A percentile compares a stretch with the other conserved stretches of the same genome.
phyloP scores from a whole-genome alignment of 2,329 filamentous ascomycete genomes.

The Pyrenochaeta sp. region DNA sequence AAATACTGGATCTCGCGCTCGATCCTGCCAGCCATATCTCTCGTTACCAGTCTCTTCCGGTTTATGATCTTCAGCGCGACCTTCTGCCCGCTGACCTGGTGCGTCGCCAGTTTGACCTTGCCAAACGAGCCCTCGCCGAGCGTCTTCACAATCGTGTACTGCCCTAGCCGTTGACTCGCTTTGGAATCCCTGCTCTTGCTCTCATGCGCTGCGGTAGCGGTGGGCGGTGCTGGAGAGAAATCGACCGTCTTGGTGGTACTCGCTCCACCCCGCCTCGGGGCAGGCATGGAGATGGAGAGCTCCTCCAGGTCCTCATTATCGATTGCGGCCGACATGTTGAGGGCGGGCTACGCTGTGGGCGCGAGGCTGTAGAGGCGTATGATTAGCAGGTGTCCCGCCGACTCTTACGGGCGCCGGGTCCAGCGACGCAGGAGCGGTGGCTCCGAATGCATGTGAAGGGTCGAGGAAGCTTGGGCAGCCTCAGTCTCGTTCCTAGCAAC shows the following conservation, averaged over 20 bases:
- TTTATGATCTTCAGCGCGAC: conserved; percentile 98
- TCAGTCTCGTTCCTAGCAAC: not conserved
- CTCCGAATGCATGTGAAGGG: not conserved
- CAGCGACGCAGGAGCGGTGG: not conserved
- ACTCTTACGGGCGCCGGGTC: conserved; percentile 4
- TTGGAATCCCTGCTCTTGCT: conserved; percentile 62
- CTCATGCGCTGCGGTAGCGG: conserved; percentile 36
- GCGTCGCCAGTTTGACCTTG: conserved; percentile 96
- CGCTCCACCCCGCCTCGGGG: conserved; percentile 63
- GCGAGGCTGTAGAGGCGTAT: not conserved
- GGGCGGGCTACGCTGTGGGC: conserved; percentile 5
- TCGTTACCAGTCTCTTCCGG: conserved; percentile 91
- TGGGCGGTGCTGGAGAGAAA: conserved; percentile 38
- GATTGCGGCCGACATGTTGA: conserved; percentile 59
- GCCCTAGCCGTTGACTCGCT: conserved; percentile 84
- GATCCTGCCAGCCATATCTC: conserved; percentile 97
- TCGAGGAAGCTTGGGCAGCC: not conserved
- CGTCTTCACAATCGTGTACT: conserved; percentile 89
- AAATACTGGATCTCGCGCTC: conserved; percentile 98
- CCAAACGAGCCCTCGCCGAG: conserved; percentile 97
- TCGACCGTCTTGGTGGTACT: conserved; percentile 48
- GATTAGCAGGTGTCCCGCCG: conserved; percentile 17
- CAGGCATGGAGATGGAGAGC: conserved; percentile 77
- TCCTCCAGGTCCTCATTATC: conserved; percentile 75
- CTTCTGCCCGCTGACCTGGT: conserved; percentile 90